Evolutionary conservation across 495 filamentous ascomycete species (phyloP).

Genomic region (Saxophila tyrrhenica): DNA sequence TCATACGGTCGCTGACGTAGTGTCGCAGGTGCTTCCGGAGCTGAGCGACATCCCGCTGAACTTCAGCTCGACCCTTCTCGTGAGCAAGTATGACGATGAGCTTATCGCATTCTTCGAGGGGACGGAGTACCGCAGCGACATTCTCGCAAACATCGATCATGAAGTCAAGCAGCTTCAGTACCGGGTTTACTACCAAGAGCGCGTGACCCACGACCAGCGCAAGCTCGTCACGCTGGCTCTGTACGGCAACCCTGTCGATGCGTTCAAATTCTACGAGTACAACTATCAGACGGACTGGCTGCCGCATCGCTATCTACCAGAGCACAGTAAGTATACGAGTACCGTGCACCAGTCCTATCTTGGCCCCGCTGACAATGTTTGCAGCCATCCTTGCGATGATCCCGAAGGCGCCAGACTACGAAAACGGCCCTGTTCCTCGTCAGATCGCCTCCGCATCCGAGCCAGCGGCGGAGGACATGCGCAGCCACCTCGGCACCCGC

Average conservation of each 20-base stretch:
- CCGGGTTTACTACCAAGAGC: background rate
- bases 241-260: constrained; percentile 18
- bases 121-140: constrained; percentile 13
- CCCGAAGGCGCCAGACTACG: background rate
- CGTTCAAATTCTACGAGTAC: constrained; percentile 18
- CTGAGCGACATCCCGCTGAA: background rate
- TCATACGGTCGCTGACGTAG: too few species aligned
- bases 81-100: background rate
- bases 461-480: background rate
- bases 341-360: too few species aligned
- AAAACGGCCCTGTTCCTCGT: background rate
- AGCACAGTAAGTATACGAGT: constrained; percentile 13
- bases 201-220: constrained; percentile 2
- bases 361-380: too few species aligned
- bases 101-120: background rate
- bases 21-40: background rate
- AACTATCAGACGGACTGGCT: constrained; percentile 17
- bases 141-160: constrained; percentile 15
- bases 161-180: constrained; percentile 3
- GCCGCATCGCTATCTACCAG: constrained; percentile 19
- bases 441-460: background rate
- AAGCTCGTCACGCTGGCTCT: constrained; percentile 10
- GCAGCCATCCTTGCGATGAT: background rate
- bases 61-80: background rate
- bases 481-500: background rate